Conservation (phyloP, 83 land plant species). For the Thuja plicata region DNA sequence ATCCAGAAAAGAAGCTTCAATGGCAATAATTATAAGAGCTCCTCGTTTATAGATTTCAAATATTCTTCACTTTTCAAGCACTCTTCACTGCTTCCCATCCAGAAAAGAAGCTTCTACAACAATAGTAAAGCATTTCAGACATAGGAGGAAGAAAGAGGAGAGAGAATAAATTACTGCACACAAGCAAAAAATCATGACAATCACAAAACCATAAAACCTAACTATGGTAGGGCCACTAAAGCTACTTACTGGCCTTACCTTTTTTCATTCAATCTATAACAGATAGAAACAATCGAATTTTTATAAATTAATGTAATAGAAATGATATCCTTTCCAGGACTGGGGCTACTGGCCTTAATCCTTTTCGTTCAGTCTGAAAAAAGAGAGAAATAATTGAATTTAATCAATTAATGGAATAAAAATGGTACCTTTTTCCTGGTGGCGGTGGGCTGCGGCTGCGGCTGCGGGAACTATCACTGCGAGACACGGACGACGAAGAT, state of each 20-base stretch:
- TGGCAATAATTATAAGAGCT: neutral
- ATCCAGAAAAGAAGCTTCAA: neutral
- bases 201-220: neutral
- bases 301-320: neutral
- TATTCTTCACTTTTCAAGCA: too few species aligned
- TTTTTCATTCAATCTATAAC: neutral
- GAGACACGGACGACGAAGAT: conserved; percentile 51
- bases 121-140: neutral
- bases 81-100: neutral
- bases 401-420: neutral
- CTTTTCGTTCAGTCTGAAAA: neutral
- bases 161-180: too few species aligned
- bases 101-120: neutral
- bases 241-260: neutral
- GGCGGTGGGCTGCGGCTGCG: conserved; percentile 53
- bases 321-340: conserved; percentile 34
- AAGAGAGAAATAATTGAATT: neutral
- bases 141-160: too few species aligned
- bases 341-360: conserved; percentile 40
- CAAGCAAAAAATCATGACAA: neutral
- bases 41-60: too few species aligned
- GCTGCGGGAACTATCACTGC: conserved; percentile 63
- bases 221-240: neutral
- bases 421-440: conserved; percentile 24
- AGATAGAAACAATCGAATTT: neutral